Base-by-base conservation (phyloP, 192 early-diverging fungal genomes). In the Geranomyces variabilis region DNA sequence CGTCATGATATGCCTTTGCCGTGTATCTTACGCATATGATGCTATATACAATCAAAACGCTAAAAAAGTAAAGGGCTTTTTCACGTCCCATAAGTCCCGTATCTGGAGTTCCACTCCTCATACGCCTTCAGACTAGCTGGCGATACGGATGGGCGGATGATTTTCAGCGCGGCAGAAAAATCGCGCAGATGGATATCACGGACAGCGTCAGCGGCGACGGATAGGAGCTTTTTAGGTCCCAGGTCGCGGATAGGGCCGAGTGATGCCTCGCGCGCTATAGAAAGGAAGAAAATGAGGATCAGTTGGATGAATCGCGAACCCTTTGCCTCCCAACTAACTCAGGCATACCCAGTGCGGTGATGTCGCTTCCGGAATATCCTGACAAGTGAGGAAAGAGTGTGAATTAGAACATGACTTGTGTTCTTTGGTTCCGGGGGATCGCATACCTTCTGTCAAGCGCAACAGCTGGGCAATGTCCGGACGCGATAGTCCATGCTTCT, bases 331-430 rank as follows among this genome's bases (percentile, higher is more conserved):
- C n/a, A n/a, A n/a, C n/a, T n/a, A n/a, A n/a, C n/a, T n/a, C n/a
- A 44, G 0, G 43, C 66, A 1, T 58, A 81, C 80, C 80, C 8
- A 86, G 63, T 0, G 84, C 82, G 3, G 84, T 79, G 2, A 86
- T 78, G 67, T 86, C 84, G 53, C 78, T 80, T 33, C 74, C 80
- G 24, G 84, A 86, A 68, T 86, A 86, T 12, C 84, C 77, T 77
- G 24, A 62, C n/a, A n/a, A n/a, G 26, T 14, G 57, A n/a, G 7
- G 44, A 6, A 69, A 69, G 68, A 5, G 19, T 67, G 0, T 56
- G 57, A 59, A 59, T 26, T 33, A 10, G 46, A 47, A 19, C 46
- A 19, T 47, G 46, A 47, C 10, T 47, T 10, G 46, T 13, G 19
- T 10, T 47, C 46, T 10, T 47, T 10, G 19, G 10, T 47, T 47